Conservation (phyloP, 306 rosid species). For the Glycine soja region DNA sequence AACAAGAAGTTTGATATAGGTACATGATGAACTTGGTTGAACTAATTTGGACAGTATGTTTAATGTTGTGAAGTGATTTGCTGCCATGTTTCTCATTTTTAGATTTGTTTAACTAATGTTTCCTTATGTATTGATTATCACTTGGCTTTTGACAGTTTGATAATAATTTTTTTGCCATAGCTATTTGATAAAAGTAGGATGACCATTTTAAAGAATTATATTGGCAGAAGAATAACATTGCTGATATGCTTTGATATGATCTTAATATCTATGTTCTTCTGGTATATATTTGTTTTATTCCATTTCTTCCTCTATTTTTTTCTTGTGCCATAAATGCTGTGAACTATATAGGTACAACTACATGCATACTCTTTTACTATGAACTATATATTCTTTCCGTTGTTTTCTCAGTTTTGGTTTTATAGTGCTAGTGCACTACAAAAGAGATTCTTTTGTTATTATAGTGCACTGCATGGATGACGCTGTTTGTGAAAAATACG, state of each 20-base stretch:
- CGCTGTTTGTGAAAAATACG: no score
- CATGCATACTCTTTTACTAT: background rate
- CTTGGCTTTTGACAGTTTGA: background rate
- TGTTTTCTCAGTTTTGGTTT: conserved; percentile 27
- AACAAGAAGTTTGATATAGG: conserved; percentile 78
- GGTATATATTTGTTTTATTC: conserved; percentile 19
- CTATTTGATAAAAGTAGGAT: conserved; percentile 16
- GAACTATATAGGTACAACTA: background rate
- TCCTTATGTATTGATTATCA: conserved; percentile 10
- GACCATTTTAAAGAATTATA: conserved; percentile 6
- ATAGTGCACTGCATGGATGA: no score
- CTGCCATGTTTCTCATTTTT: conserved; percentile 13
- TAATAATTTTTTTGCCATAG: background rate
- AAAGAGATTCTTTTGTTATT: conserved; percentile 5
- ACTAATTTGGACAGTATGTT: background rate
- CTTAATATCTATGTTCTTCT: conserved; percentile 32
- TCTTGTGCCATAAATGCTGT: background rate
- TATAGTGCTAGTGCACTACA: background rate
- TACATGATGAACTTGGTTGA: conserved; percentile 43
- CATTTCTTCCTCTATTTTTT: conserved; percentile 20
- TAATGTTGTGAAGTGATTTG: conserved; percentile 31
- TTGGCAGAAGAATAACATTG: background rate
- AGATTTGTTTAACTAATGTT: conserved; percentile 14
- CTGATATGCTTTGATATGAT: background rate
- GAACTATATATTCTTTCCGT: conserved; percentile 1